These are phyloP conservation scores for Hypoxylon intermedium DNA, from an alignment of 495 filamentous ascomycete species.

Conservation along the genomic window DNA sequence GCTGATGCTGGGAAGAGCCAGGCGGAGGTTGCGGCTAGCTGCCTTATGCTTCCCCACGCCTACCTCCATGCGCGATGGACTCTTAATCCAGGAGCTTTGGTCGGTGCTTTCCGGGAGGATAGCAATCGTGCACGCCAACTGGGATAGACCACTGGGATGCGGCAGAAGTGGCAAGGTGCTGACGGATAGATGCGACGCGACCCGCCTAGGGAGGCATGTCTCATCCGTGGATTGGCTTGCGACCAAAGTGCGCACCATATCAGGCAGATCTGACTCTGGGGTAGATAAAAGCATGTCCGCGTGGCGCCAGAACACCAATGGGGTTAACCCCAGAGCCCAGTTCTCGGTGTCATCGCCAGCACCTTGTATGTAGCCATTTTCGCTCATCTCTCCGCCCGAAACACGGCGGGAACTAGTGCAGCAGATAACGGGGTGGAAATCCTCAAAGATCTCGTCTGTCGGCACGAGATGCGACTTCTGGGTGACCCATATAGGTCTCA, in stretches of 20 bases:
- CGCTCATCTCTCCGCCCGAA: slow-evolving; percentile 67
- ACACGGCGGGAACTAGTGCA: slow-evolving; percentile 78
- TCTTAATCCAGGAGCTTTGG: slow-evolving; percentile 44
- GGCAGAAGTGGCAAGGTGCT: slow-evolving; percentile 40
- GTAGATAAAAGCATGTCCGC: slow-evolving; percentile 61
- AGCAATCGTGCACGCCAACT: slow-evolving; percentile 35
- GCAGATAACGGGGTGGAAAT: slow-evolving; percentile 76
- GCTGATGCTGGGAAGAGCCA: slow-evolving; percentile 65
- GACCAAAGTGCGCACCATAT: slow-evolving; percentile 65
- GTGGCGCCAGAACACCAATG: slow-evolving; percentile 79
- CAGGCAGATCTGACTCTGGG: slow-evolving; percentile 69
- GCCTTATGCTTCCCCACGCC: slow-evolving; percentile 70
- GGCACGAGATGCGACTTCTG: slow-evolving; percentile 51
- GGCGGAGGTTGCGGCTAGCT: slow-evolving; percentile 76
- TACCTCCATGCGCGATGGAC: slow-evolving; percentile 61
- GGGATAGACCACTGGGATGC: slow-evolving; percentile 6
- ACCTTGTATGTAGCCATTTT: slow-evolving; percentile 87
- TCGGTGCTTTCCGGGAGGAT: slow-evolving; percentile 47
- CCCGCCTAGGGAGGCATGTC: slow-evolving; percentile 42
- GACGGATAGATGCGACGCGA: slow-evolving; percentile 47
- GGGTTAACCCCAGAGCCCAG: slow-evolving; percentile 82
- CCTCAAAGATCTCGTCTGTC: slow-evolving; percentile 50
- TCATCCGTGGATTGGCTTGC: slow-evolving; percentile 25
- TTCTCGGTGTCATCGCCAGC: slow-evolving; percentile 92
- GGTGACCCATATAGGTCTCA: slow-evolving; percentile 69